Conservation (phyloP, 371 early-diverging fungal genomes). For the Funneliformis caledonium region DNA sequence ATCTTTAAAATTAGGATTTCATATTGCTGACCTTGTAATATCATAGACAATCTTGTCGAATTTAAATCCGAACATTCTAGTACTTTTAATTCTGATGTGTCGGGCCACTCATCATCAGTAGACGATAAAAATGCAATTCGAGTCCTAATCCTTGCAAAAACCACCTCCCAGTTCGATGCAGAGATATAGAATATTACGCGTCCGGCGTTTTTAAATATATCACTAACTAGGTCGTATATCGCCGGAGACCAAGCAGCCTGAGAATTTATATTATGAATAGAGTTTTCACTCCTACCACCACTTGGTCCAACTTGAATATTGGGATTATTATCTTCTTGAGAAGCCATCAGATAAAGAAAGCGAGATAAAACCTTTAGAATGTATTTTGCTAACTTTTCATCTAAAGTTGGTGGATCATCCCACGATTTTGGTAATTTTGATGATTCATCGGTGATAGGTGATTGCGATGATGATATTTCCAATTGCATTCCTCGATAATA, state of each 20-base stretch:
- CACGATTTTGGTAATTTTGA: constrained; percentile 44
- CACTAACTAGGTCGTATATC: constrained; percentile 55
- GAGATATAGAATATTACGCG: constrained; percentile 77
- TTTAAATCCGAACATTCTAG: constrained; percentile 80
- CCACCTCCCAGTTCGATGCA: constrained; percentile 80
- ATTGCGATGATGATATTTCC: background rate
- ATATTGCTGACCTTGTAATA: constrained; percentile 61
- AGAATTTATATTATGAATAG: constrained; percentile 40
- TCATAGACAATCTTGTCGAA: constrained; percentile 64
- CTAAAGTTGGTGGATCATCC: constrained; percentile 80
- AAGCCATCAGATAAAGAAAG: constrained; percentile 63
- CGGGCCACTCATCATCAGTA: constrained; percentile 67
- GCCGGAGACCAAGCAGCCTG: background rate
- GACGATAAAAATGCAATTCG: constrained; percentile 59
- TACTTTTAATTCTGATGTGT: constrained; percentile 74
- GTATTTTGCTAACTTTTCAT: constrained; percentile 69
- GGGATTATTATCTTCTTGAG: constrained; percentile 46
- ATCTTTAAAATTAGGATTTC: too few relatives aligned
- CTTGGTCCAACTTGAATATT: constrained; percentile 36
- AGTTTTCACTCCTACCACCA: constrained; percentile 28
- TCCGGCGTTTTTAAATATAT: constrained; percentile 73
- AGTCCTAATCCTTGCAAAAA: constrained; percentile 69
- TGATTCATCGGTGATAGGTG: background rate
- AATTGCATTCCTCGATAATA: constrained; percentile 54
- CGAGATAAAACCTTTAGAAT: constrained; percentile 65